Conservation (phyloP, 2,329 filamentous ascomycete genomes). For the Clonostachys solani region DNA sequence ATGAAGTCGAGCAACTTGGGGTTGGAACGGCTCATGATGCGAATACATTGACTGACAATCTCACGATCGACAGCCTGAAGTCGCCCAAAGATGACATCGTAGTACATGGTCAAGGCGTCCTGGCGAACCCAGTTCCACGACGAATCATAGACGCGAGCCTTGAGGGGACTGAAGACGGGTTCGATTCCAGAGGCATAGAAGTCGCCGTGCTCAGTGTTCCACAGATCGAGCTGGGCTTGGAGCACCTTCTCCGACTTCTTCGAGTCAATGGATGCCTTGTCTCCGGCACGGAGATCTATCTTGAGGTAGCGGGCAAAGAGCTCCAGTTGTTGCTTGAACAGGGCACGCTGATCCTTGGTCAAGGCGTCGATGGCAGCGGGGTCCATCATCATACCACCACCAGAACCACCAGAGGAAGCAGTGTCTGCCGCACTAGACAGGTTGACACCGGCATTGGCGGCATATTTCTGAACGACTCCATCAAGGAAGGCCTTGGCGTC, state of each 20-base stretch:
- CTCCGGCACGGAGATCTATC: conserved; percentile 92
- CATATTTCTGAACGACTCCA: conserved; percentile 85
- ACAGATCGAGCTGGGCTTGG: conserved; percentile 90
- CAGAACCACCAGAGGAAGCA: conserved; percentile 65
- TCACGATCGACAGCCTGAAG: conserved; percentile 92
- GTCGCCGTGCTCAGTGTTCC: conserved; percentile 93
- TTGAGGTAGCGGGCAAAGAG: conserved; percentile 93
- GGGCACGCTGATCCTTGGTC: conserved; percentile 90
- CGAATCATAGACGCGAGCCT: conserved; percentile 94
- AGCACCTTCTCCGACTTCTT: conserved; percentile 83
- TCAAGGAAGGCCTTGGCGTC: conserved; percentile 94
- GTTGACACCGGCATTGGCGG: conserved; percentile 75
- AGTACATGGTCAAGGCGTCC: conserved; percentile 97
- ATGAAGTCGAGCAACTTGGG: conserved; percentile 95
- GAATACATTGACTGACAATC: conserved; percentile 97
- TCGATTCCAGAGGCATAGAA: conserved; percentile 94
- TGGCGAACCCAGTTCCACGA: conserved; percentile 99
- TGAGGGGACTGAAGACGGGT: conserved; percentile 87
- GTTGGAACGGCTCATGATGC: conserved; percentile 99
- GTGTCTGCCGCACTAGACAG: conserved; percentile 73
- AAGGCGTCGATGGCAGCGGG: conserved; percentile 93
- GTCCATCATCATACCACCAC: conserved; percentile 98
- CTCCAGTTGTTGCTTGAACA: conserved; percentile 98
- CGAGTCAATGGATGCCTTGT: conserved; percentile 84
- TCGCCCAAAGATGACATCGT: conserved; percentile 96